These are phyloP conservation scores for Endotrypanum monterogeii DNA, from an alignment of 208 protist genomes.

Conservation along the genomic window DNA sequence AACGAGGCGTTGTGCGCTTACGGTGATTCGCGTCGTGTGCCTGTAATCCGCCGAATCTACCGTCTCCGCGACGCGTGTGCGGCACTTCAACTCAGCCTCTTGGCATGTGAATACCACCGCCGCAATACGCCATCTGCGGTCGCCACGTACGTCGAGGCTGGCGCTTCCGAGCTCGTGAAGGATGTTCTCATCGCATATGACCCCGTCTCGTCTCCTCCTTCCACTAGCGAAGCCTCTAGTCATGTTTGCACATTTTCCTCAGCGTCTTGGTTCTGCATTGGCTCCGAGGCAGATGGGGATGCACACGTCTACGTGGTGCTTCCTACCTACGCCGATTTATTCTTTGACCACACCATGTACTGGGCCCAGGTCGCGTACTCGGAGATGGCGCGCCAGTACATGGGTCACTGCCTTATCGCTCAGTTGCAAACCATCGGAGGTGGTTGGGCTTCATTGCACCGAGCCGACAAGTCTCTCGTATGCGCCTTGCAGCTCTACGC, in stretches of 20 bases:
- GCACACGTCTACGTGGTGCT: slow-evolving; percentile 32
- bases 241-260: background rate
- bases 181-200: background rate
- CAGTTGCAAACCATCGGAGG: slow-evolving; percentile 69
- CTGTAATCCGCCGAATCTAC: background rate
- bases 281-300: background rate
- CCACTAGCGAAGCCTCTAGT: background rate
- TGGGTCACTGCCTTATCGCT: slow-evolving; percentile 44
- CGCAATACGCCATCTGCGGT: background rate
- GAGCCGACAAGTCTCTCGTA: slow-evolving; percentile 52
- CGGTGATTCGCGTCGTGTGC: background rate
- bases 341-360: slow-evolving; percentile 36
- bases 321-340: slow-evolving; percentile 35
- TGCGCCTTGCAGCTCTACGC: slow-evolving; percentile 57
- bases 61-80: slow-evolving; percentile 32
- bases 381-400: slow-evolving; percentile 61
- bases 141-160: slow-evolving; percentile 9
- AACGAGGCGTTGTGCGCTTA: background rate
- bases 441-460: slow-evolving; percentile 75
- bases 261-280: slow-evolving; percentile 13
- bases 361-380: slow-evolving; percentile 47
- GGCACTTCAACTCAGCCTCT: slow-evolving; percentile 18
- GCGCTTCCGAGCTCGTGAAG: slow-evolving; percentile 13
- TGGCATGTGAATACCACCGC: slow-evolving; percentile 4
- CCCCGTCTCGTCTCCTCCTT: background rate